These are phyloP conservation scores for Fusarium bulbicola DNA, from an alignment of 2,329 filamentous ascomycete genomes.

Conservation along the genomic window DNA sequence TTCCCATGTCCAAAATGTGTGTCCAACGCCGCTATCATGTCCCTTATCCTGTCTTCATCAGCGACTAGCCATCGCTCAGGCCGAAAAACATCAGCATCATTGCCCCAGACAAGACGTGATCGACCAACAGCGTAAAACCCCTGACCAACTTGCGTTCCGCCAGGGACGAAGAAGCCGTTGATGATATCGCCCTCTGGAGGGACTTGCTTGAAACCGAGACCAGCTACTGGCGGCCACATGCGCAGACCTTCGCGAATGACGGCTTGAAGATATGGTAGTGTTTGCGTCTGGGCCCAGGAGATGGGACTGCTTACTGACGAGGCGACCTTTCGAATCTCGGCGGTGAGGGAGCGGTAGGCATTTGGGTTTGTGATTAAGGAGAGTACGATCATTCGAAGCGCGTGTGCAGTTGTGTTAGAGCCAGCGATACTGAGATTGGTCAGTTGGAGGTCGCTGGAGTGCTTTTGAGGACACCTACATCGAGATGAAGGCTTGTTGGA, in stretches of 20 bases:
- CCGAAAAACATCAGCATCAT: conserved; percentile 60
- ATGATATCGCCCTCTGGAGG: conserved; percentile 62
- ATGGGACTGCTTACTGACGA: conserved; percentile 50
- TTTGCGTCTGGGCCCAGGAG: conserved; percentile 58
- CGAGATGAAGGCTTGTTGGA: conserved; percentile 51
- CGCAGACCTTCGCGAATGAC: conserved; percentile 66
- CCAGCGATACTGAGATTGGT: conserved; percentile 59
- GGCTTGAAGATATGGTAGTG: conserved; percentile 63
- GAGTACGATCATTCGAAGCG: conserved; percentile 61
- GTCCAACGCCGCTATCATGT: conserved; percentile 52
- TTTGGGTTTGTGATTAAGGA: conserved; percentile 57
- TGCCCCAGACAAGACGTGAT: conserved; percentile 58
- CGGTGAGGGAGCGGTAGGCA: conserved; percentile 51
- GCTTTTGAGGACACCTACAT: conserved; percentile 41
- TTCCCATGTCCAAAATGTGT: conserved; percentile 57
- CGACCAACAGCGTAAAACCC: conserved; percentile 65
- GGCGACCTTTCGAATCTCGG: conserved; percentile 56
- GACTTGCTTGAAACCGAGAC: conserved; percentile 62
- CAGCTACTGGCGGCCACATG: conserved; percentile 63
- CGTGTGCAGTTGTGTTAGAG: conserved; percentile 67
- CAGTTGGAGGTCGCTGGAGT: background rate
- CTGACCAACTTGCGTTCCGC: conserved; percentile 61
- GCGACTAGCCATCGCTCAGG: conserved; percentile 64
- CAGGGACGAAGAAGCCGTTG: conserved; percentile 60
- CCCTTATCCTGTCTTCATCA: conserved; percentile 41